Conservation (phyloP, 306 rosid genomes). For the Hippophae tibetana region DNA sequence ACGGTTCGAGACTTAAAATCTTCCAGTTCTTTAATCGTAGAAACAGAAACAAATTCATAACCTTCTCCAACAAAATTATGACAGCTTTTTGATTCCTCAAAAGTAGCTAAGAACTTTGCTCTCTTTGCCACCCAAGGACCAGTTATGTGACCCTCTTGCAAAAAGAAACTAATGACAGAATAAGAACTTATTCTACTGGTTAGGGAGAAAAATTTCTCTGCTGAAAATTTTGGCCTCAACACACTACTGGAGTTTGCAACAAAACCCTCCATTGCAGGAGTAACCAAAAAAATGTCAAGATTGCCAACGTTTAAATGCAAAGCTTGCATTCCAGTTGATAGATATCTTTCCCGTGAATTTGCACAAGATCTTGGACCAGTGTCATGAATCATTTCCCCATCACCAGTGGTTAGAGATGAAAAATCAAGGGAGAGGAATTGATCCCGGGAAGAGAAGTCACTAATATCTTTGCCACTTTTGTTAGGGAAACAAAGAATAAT, state of each 20-base stretch:
- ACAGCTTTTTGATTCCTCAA: conserved; percentile 52
- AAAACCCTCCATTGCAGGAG: conserved; percentile 24
- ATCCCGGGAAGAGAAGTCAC: conserved; percentile 47
- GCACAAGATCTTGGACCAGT: conserved; percentile 31
- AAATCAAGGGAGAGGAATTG: conserved; percentile 74
- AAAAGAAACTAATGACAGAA: conserved; percentile 51
- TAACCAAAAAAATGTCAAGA: conserved; percentile 51
- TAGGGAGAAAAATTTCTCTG: conserved; percentile 51
- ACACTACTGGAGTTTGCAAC: conserved; percentile 25
- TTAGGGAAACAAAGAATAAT: conserved; percentile 73
- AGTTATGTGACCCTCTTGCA: conserved; percentile 79
- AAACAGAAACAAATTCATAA: conserved; percentile 67
- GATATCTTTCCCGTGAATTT: conserved; percentile 43
- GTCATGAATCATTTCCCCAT: conserved; percentile 25
- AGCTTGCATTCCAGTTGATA: conserved; percentile 38
- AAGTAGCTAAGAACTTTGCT: conserved; percentile 61
- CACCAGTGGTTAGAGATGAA: conserved; percentile 30
- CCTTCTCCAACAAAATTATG: conserved; percentile 46
- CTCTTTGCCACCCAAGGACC: conserved; percentile 88
- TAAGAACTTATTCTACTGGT: conserved; percentile 29
- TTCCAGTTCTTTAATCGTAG: conserved; percentile 59
- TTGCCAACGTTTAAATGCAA: conserved; percentile 47
- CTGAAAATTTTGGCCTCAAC: conserved; percentile 36
- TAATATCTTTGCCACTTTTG: conserved; percentile 31
- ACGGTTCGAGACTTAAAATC: conserved; percentile 62